Evolutionary conservation across 345 rosid genomes (phyloP).

Genomic region (Cardamine occulta): DNA sequence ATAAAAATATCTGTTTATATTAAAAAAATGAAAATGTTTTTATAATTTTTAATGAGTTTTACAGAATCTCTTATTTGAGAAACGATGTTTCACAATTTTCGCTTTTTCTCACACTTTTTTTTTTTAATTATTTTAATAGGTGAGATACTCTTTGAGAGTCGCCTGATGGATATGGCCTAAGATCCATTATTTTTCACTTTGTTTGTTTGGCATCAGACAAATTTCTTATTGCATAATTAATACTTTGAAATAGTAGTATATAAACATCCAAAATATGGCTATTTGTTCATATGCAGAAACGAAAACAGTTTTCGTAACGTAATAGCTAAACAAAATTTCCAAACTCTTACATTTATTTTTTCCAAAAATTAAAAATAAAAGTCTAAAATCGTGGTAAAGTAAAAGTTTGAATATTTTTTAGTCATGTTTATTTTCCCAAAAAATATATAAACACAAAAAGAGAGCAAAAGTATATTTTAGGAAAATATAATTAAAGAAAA

Average conservation of each 20-base stretch:
- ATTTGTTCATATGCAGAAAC: background rate
- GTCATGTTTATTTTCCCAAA: background rate
- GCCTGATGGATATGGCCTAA: too few relatives aligned
- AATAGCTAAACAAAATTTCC: background rate
- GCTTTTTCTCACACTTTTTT: too few relatives aligned
- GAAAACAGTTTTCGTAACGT: background rate
- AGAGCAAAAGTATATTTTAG: background rate
- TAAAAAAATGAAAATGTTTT: background rate
- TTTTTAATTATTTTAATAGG: too few relatives aligned
- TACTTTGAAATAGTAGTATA: background rate
- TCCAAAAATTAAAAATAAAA: background rate
- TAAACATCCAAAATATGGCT: background rate
- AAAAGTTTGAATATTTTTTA: background rate
- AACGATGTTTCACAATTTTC: too few relatives aligned
- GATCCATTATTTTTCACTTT: background rate
- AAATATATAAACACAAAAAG: background rate
- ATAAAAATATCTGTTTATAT: background rate
- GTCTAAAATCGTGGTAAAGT: background rate
- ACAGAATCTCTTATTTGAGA: too few relatives aligned
- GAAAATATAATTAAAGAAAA: background rate
- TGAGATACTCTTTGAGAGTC: too few relatives aligned
- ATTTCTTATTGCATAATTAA: background rate
- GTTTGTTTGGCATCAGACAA: background rate
- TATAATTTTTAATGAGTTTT: too few relatives aligned
- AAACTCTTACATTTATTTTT: background rate